Evolutionary conservation across 495 filamentous ascomycete species (phyloP).

Genomic region (Trichocladium uniseriatum): DNA sequence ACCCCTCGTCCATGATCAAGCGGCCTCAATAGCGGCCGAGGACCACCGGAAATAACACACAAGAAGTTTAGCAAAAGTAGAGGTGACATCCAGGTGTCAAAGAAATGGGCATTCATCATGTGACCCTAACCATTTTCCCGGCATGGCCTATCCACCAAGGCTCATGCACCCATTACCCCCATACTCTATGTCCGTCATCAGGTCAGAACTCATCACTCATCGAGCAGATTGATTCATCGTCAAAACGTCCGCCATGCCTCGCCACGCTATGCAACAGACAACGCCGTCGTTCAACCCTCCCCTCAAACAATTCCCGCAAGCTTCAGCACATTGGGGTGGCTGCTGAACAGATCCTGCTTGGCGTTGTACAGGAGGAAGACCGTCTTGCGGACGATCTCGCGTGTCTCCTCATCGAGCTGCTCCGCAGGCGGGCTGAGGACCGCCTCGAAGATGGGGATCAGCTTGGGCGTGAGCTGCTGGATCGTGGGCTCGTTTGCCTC

Average conservation of each 20-base stretch:
- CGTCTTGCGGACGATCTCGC: constrained; percentile 30
- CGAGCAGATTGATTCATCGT: constrained; percentile 15
- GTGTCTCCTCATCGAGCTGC: constrained; percentile 76
- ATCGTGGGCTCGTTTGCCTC: constrained; percentile 62
- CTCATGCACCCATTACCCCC: constrained; percentile 2
- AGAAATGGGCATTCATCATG: not conserved
- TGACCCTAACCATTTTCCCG: not conserved
- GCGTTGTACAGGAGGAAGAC: constrained; percentile 22
- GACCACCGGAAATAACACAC: too few species aligned
- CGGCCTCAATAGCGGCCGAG: too few species aligned
- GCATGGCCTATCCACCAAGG: not conserved
- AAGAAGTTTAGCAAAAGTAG: too few species aligned
- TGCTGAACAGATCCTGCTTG: constrained; percentile 25
- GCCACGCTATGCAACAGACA: constrained; percentile 16
- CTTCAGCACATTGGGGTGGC: constrained; percentile 23
- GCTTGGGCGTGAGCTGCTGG: constrained; percentile 61
- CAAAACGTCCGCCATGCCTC: constrained; percentile 7
- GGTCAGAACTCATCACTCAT: constrained; percentile 19
- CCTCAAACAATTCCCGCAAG: constrained; percentile 23
- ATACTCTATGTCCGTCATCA: constrained; percentile 10
- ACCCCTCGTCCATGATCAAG: too few species aligned
- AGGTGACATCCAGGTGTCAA: too few species aligned
- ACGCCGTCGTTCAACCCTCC: not conserved
- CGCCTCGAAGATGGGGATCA: constrained; percentile 71
- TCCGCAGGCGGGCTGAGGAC: constrained; percentile 72